Base-by-base conservation (phyloP, 2,329 filamentous ascomycete species). In the Fusarium udum region DNA sequence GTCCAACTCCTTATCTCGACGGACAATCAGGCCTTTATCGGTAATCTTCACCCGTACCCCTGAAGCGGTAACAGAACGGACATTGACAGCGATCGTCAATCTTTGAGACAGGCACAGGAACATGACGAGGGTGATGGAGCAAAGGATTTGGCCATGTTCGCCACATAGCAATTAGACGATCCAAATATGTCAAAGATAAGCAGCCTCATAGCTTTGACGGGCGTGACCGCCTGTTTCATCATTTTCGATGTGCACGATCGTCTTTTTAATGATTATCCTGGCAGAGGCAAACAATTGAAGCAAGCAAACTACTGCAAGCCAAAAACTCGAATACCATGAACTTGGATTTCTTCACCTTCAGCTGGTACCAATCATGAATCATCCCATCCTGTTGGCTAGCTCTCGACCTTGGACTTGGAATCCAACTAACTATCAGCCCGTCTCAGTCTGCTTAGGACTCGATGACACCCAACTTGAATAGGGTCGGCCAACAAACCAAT, bases 171-270 rank as follows among this genome's bases (percentile, higher is more conserved):
- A 75, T 76, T 58, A 64, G 58, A 67, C 60, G 56, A 68, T 62
- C 72, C 62, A 42, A 69, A 72, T 59, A 56, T 58, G 74, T 66
- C 64, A 76, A 73, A 53, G 71, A 75, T 74, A 53, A 37, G 61
- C 74, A 65, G 36, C 53, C 49, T 31, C 40, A 46, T 43, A 40
- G 62, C 58, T 68, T 51, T 69, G 64, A 46, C 18, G 34, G 48
- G 56, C 53, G 56, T 61, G 60, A 65, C 63, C 56, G 68, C 67
- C 37, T 67, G 75, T 75, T 78, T 78, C 74, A 78, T 73, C 57
- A 61, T 65, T 67, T 61, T 63, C 51, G 56, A 68, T 57, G 62
- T 69, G 31, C 45, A 64, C 24, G 37, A 52, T 69, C 62, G 22
- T 61, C 40, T 39, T 48, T 18, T 32, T n/a, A 31, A 55, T 39